A percentile compares a stretch with the other conserved stretches of the same genome.
Conservation (phyloP, 1,284 basidiomycete species). For the Uromyces viciae-fabae region DNA sequence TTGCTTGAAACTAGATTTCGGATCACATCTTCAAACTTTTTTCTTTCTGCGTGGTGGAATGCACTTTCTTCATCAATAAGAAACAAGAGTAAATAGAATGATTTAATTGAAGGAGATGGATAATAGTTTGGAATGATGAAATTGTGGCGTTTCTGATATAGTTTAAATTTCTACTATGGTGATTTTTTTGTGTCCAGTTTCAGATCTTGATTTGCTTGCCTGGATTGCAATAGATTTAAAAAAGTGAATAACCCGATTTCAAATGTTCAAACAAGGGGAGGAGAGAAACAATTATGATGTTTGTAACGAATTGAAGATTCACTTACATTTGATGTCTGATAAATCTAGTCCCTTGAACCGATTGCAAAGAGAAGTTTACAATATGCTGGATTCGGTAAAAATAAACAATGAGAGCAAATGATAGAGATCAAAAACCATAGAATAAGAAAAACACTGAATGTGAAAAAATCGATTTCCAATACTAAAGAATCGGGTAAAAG, state of each 20-base stretch:
- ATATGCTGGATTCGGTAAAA: conserved; percentile 11
- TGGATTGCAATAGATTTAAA: background rate
- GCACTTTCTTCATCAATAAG: no score
- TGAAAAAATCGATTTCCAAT: background rate
- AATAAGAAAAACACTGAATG: background rate
- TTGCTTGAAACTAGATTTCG: no score
- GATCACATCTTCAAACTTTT: no score
- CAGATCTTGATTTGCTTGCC: background rate
- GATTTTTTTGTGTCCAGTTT: background rate
- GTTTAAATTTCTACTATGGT: no score
- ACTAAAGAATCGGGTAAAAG: background rate
- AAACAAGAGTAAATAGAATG: no score
- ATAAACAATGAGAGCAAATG: background rate
- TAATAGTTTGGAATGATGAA: no score
- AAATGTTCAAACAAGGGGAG: background rate
- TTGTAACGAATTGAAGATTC: background rate
- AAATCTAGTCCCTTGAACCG: conserved; percentile 38
- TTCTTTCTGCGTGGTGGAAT: no score
- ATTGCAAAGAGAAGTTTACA: conserved; percentile 42
- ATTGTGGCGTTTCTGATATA: no score
- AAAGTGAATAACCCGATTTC: background rate
- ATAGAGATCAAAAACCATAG: background rate
- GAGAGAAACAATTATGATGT: no score
- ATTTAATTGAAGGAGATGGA: no score
- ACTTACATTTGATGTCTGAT: conserved; percentile 31